phyloP scores from a whole-genome alignment of 2,329 filamentous ascomycete species.

The Colletotrichum eremochloae region DNA sequence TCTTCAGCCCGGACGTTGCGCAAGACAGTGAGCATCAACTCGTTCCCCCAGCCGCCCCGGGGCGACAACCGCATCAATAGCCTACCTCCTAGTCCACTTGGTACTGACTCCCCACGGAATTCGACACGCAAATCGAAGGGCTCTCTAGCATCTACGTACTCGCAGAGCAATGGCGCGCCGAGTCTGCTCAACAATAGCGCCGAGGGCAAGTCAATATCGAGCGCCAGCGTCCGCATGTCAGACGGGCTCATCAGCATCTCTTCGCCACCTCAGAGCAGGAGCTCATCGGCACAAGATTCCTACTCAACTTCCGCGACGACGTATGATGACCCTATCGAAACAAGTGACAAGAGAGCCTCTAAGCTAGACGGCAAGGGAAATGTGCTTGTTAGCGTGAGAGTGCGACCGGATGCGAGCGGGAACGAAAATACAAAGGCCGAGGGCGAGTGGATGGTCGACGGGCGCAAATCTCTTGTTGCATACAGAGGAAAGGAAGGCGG shows the following conservation, averaged over 20 bases:
- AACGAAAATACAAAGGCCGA: slow-evolving; percentile 72
- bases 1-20: slow-evolving; percentile 77
- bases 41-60: slow-evolving; percentile 90
- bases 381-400: slow-evolving; percentile 93
- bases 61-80: slow-evolving; percentile 70
- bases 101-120: slow-evolving; percentile 62
- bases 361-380: slow-evolving; percentile 87
- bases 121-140: slow-evolving; percentile 67
- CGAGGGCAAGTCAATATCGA: slow-evolving; percentile 80
- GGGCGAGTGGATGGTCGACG: slow-evolving; percentile 93
- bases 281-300: slow-evolving; percentile 91
- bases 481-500: slow-evolving; percentile 92
- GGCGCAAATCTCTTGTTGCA: slow-evolving; percentile 82
- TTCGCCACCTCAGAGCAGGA: slow-evolving; percentile 89
- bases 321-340: slow-evolving; percentile 82
- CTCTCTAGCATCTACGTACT: slow-evolving; percentile 65
- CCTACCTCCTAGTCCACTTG: slow-evolving; percentile 73
- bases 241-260: slow-evolving; percentile 82
- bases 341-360: slow-evolving; percentile 62
- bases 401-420: slow-evolving; percentile 83
- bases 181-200: slow-evolving; percentile 85
- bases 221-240: slow-evolving; percentile 73
- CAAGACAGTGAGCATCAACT: slow-evolving; percentile 92
- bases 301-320: slow-evolving; percentile 92
- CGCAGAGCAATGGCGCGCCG: slow-evolving; percentile 66